These are phyloP conservation scores for Ilyonectria mors-panacis DNA, from an alignment of 2,329 filamentous ascomycete genomes.

Conservation along the genomic window DNA sequence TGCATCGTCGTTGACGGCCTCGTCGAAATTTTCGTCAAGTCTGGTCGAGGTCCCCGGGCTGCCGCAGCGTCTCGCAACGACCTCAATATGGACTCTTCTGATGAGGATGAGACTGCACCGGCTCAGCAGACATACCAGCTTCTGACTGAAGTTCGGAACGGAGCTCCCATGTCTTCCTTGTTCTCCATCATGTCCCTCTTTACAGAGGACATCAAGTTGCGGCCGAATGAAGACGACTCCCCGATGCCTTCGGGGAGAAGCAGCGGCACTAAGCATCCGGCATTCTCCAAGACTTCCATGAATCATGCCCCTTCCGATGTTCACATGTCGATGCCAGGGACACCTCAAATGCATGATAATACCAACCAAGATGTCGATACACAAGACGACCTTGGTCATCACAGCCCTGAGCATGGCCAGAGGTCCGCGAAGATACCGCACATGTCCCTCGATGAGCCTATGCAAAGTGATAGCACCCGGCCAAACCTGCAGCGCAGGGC, in stretches of 20 bases:
- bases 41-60: constrained; percentile 70
- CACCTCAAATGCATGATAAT: constrained; percentile 55
- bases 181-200: constrained; percentile 98
- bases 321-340: constrained; percentile 55
- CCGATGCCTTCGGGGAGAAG: constrained; percentile 38
- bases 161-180: constrained; percentile 96
- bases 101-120: constrained; percentile 78
- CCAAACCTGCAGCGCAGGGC: constrained; percentile 60
- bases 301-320: constrained; percentile 38
- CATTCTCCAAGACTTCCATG: constrained; percentile 41
- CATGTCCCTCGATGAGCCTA: constrained; percentile 75
- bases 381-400: constrained; percentile 33
- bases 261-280: constrained; percentile 51
- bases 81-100: constrained; percentile 60
- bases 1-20: constrained; percentile 96
- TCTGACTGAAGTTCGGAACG: constrained; percentile 96
- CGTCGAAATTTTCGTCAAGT: constrained; percentile 99
- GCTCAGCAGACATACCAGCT: constrained; percentile 91
- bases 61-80: constrained; percentile 42
- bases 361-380: constrained; percentile 32
- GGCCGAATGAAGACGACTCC: constrained; percentile 75
- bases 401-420: constrained; percentile 30
- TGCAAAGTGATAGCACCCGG: constrained; percentile 50
- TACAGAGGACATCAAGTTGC: constrained; percentile 91
- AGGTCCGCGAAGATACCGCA: constrained; percentile 75